Conservation (phyloP, 2,329 filamentous ascomycete species). For the Rutstroemia sp. region DNA sequence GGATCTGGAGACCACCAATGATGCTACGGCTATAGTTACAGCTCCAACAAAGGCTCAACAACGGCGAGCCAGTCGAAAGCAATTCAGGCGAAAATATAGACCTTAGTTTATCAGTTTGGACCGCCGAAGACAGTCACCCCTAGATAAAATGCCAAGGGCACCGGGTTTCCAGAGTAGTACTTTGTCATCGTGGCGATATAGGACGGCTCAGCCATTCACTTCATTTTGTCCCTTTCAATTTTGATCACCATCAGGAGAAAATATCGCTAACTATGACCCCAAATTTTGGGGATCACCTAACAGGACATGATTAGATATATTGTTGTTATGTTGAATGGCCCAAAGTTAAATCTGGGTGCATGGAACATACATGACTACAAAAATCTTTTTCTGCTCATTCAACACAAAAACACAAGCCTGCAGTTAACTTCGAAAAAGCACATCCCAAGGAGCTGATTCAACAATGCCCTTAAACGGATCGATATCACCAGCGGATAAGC, state of each 20-base stretch:
- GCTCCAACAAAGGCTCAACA: no score
- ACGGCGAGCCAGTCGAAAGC: no score
- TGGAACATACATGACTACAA: background rate
- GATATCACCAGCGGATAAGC: no score
- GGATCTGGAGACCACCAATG: background rate
- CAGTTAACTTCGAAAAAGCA: no score
- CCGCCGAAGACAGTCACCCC: no score
- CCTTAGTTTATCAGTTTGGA: no score
- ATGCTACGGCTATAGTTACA: no score
- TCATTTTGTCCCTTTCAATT: conserved; percentile 5
- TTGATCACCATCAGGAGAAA: background rate
- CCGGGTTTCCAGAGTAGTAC: background rate
- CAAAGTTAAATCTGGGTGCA: background rate
- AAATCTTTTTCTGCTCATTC: background rate
- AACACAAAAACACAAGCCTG: background rate
- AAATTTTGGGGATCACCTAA: conserved; percentile 1
- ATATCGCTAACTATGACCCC: conserved; percentile 9
- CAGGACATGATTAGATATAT: conserved; percentile 12
- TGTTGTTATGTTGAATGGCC: background rate
- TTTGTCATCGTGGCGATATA: background rate
- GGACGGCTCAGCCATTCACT: background rate
- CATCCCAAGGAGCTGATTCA: no score
- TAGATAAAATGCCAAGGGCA: no score
- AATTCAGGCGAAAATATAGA: no score
- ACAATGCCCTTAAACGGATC: no score